Evolutionary conservation across 805 yeast species (phyloP), one percentile per base, ranked within the genome.

Genomic region (Pichia scutulata): DNA sequence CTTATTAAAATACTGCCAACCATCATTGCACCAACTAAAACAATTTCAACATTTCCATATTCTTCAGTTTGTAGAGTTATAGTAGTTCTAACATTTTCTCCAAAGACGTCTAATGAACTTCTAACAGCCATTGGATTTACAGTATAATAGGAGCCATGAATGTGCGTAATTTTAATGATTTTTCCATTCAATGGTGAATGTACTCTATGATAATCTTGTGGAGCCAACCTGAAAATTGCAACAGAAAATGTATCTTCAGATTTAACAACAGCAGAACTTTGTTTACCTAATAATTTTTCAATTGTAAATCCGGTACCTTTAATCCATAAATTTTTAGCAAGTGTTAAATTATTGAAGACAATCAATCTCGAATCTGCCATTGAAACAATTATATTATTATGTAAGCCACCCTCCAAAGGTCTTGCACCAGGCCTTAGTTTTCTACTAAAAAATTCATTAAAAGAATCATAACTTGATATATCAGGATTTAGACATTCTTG

Each of bases 1-100:
- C 92, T 82, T 26, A 92, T 65, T 0, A 89, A 76, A 2, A 84
- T 89, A 2, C 96, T 84, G 0, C 98, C 98, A 2, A 92, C 99
- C 97, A 92, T 89, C 98, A 93, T 92, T 0, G 99, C 99, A 36
- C 99, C 99, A 4, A 92, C 88, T 7, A 93, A 81, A 22, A 89
- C 78, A 68, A 87, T 75, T 54, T 86, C 70, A 19, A 92, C 85
- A 0, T 77, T 74, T 0, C 97, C 97, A 64, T 88, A 90, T n/a
- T 76, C 70, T 30, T 75, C 72, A 1, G 96, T 80, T 28, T 85
- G 79, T 21, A 92, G 81, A 0, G 96, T 89, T 2, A 90, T 73
- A 2, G 89, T 69, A 4, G 83, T 82, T 39, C 98, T 74, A 1
- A 87, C 82, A 60, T 92, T 92, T 59, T 90, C 97, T 9, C 97